These are phyloP conservation scores for Jaminaea rosea DNA, from an alignment of 1,284 basidiomycete genomes.

Conservation along the genomic window DNA sequence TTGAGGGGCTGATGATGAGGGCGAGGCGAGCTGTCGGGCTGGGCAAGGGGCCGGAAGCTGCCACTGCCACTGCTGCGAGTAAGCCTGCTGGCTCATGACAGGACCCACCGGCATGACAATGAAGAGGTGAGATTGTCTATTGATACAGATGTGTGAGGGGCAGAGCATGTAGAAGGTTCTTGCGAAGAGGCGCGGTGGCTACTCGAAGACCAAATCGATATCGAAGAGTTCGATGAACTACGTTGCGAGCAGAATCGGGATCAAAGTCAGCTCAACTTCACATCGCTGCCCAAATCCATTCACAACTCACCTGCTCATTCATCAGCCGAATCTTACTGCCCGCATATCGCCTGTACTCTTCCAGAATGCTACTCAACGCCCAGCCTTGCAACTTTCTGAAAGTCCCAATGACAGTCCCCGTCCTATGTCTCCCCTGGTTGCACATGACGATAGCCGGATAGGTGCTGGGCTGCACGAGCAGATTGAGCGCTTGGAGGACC, in stretches of 20 bases:
- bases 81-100: too few relatives aligned
- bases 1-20: conserved; percentile 76
- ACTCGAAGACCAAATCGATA: conserved; percentile 52
- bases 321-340: conserved; percentile 53
- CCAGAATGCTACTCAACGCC: conserved; percentile 52
- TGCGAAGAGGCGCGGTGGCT: too few relatives aligned
- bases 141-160: too few relatives aligned
- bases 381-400: conserved; percentile 51
- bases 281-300: neutral
- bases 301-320: conserved; percentile 51
- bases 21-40: too few relatives aligned
- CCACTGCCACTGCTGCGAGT: too few relatives aligned
- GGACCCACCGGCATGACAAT: too few relatives aligned
- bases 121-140: too few relatives aligned
- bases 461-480: conserved; percentile 51
- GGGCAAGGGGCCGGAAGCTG: too few relatives aligned
- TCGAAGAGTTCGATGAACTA: conserved; percentile 56
- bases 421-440: conserved; percentile 53
- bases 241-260: neutral
- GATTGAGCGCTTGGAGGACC: conserved; percentile 52
- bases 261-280: neutral
- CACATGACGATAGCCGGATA: conserved; percentile 54
- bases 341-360: conserved; percentile 53
- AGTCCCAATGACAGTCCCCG: conserved; percentile 53
- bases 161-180: too few relatives aligned